Base-by-base conservation (phyloP, 495 filamentous ascomycete genomes). In the Penicillium bialowiezense region DNA sequence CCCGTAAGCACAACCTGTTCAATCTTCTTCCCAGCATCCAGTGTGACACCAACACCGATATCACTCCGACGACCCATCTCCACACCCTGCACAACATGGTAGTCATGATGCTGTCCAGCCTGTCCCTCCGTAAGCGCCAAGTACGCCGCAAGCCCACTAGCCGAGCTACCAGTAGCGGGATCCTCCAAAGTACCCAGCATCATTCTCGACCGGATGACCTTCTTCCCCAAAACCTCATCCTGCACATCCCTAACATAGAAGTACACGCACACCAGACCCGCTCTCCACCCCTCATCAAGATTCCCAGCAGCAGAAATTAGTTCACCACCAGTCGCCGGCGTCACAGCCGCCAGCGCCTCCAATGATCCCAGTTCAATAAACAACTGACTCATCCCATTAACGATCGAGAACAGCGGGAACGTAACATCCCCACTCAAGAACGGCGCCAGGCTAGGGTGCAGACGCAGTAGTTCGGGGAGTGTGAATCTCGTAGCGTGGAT, bases 21-120 rank as follows among this genome's bases (percentile, higher is more conserved):
- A 40, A 86, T 58, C 48, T 29, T 46, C 17, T 60, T 63, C 34
- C 64, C 55, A 15, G 41, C 40, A 28, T 56, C 59, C 55, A 71
- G 56, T 14, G 48, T 64, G 41, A 78, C 74, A 24, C 63, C 70
- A 32, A 78, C 62, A 3, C 67, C 66, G 52, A 84, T 83, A 37
- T 79, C 76, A 70, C 86, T 90, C 54, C 67, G 68, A 48, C 87
- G 69, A 0, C 84, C 87, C 84, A 90, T 91, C 70, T 91, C 87
- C 10, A 90, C 83, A 0, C 88, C 88, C 69, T 91, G 88, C 54
- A 78, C 79, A 44, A 91, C 58, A 37, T 67, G 66, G 56, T 79
- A 85, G 52, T 57, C 65, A 35, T 60, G 56, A 18, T 50, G 31
- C 48, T 52, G 48, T n/a, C 65, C 56, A 23, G 56, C 55, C 40